Base-by-base conservation (phyloP, 176 grass and related monocot genomes). In the Oryza rufipogon region DNA sequence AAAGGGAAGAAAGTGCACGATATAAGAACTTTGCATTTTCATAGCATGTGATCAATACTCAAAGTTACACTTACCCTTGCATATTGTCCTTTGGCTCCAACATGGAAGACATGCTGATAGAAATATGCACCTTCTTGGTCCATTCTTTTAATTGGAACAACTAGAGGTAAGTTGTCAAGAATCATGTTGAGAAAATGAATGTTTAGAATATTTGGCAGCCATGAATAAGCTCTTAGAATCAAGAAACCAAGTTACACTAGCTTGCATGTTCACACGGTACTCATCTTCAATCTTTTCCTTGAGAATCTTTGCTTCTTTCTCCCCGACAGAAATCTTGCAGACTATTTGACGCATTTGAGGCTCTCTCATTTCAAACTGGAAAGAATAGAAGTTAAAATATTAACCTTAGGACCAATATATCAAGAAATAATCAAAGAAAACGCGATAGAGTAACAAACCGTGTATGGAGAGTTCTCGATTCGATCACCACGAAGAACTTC, bases 241-340 rank as follows among this genome's bases (percentile, higher is more conserved):
- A 66, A 86, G 47, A 75, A 70, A 45, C 30, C 48, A 61, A 71
- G 74, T 16, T 19, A 74, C 13, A 74, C 13, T 69, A 47, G 28
- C 87, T 28, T 88, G 93, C 94, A 97, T 97, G 87, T 97, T 97
- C 64, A 97, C 91, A 32, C 87, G 89, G 78, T 97, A 97, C 70
- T 97, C 94, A 7, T 97, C 94, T 58, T 97, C 94, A 77, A 97
- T 97, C 83, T 97, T 97, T 80, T 97, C 94, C 79, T 91, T 93
- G 42, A 97, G 87, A 78, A 88, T 58, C 74, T 97, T 93, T 19
- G 87, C 94, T 84, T 93, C 89, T 74, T 93, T 93, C 56, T 93
- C 87, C 33, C 79, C 75, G 61, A 93, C 84, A 41, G 86, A 83
- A 67, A 90, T 93, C 75, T 93, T 97, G 87, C 94, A 97, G 4